A percentile compares a stretch with the other conserved stretches of the same genome.
Conservation (phyloP, 2,329 filamentous ascomycete genomes). For the Exserohilum rostratum region DNA sequence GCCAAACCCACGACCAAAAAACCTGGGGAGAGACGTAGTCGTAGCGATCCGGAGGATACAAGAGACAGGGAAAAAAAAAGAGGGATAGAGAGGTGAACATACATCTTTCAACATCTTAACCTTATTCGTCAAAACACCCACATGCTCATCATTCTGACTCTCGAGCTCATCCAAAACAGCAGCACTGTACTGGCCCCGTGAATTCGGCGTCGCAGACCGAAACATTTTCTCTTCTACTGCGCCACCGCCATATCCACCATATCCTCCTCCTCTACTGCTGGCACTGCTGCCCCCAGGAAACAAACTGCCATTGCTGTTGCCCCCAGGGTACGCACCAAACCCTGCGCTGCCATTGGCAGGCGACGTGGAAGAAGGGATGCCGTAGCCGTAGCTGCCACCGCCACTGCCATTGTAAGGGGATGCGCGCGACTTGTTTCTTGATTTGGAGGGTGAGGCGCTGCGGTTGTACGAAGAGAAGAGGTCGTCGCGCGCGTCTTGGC, state of each 20-base stretch:
- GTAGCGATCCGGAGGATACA: too few relatives aligned
- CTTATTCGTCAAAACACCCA: constrained; percentile 89
- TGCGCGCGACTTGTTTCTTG: constrained; percentile 29
- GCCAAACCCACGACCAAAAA: too few relatives aligned
- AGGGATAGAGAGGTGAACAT: constrained; percentile 46
- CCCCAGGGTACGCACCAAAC: constrained; percentile 45
- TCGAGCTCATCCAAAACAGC: constrained; percentile 92
- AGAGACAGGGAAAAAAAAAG: neutral
- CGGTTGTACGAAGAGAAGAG: constrained; percentile 51
- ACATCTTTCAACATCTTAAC: constrained; percentile 89
- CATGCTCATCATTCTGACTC: constrained; percentile 90
- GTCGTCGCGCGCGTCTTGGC: constrained; percentile 41
- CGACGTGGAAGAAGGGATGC: constrained; percentile 8
- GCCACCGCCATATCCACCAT: constrained; percentile 1
- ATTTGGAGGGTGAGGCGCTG: constrained; percentile 46
- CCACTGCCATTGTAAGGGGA: constrained; percentile 29
- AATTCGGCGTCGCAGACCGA: constrained; percentile 54
- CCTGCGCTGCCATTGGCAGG: constrained; percentile 15
- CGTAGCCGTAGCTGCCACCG: constrained; percentile 16
- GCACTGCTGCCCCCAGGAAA: constrained; percentile 13
- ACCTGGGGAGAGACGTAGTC: too few relatives aligned
- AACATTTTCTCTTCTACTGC: constrained; percentile 22
- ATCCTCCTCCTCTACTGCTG: constrained; percentile 11
- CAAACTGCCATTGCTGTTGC: constrained; percentile 13
- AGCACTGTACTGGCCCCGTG: constrained; percentile 87